phyloP scores from a whole-genome alignment of 2,329 filamentous ascomycete species.

The Cytospora schulzeri region DNA sequence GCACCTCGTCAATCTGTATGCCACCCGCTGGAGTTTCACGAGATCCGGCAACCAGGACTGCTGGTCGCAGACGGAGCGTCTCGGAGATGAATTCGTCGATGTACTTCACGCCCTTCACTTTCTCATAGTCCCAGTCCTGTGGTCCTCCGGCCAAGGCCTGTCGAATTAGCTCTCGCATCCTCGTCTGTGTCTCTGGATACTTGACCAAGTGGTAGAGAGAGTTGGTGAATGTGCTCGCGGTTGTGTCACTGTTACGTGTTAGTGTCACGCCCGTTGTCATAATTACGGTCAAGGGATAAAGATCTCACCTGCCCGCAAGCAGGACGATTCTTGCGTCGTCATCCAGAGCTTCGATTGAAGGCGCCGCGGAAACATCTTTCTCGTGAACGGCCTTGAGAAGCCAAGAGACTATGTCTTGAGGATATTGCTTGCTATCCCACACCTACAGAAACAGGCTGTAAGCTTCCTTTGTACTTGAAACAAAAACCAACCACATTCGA shows the following conservation, averaged over 20 bases:
- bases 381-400: conserved; percentile 15
- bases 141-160: neutral
- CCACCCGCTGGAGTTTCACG: conserved; percentile 14
- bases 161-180: conserved; percentile 5
- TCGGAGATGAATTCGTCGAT: conserved; percentile 20
- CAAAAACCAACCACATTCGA: too few relatives aligned
- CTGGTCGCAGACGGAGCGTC: conserved; percentile 18
- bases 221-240: conserved; percentile 8
- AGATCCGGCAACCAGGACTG: conserved; percentile 12
- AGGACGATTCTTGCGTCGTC: conserved; percentile 14
- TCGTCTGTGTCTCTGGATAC: conserved; percentile 5
- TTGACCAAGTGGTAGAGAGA: conserved; percentile 11
- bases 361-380: conserved; percentile 10
- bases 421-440: conserved; percentile 13
- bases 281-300: neutral
- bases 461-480: too few relatives aligned
- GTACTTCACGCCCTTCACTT: conserved; percentile 9
- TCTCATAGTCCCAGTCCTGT: conserved; percentile 14
- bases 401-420: conserved; percentile 18
- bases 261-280: neutral
- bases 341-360: conserved; percentile 7
- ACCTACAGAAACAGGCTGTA: neutral
- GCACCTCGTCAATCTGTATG: conserved; percentile 24
- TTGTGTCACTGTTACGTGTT: conserved; percentile 11
- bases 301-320: conserved; percentile 12